Conservation (phyloP, 2,329 filamentous ascomycete species). For the Teratosphaeriaceae sp. region DNA sequence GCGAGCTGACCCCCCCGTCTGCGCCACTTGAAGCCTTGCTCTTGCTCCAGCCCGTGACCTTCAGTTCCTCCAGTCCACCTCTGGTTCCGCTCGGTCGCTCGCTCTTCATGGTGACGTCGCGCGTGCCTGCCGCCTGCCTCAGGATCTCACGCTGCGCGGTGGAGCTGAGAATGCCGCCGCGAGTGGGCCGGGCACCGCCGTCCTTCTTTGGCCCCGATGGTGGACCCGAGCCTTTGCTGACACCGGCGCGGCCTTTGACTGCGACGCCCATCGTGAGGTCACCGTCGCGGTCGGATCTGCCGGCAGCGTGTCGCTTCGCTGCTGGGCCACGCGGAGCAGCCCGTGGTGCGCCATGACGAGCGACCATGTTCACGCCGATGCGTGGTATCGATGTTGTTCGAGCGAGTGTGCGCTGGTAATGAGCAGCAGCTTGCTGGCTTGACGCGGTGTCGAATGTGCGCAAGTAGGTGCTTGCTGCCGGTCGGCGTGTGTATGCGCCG, state of each 20-base stretch:
- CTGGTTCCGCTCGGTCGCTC: slow-evolving; percentile 6
- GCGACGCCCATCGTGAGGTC: slow-evolving; percentile 53
- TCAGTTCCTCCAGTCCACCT: slow-evolving; percentile 28
- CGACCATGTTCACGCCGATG: slow-evolving; percentile 11
- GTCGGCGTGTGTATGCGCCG: background rate
- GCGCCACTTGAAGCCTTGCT: slow-evolving; percentile 29
- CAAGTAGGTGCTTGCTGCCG: background rate
- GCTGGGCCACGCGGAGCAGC: slow-evolving; percentile 16
- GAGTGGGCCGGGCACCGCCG: slow-evolving; percentile 14
- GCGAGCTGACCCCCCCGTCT: slow-evolving; percentile 30
- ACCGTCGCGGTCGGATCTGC: slow-evolving; percentile 50
- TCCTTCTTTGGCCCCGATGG: slow-evolving; percentile 17
- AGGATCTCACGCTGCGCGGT: slow-evolving; percentile 25
- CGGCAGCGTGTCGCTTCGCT: slow-evolving; percentile 8
- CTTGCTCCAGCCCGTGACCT: slow-evolving; percentile 35
- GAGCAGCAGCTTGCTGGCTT: slow-evolving; percentile 3
- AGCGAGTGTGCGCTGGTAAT: slow-evolving; percentile 3
- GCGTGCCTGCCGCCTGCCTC: slow-evolving; percentile 24
- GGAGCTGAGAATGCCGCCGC: slow-evolving; percentile 15
- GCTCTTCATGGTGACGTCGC: slow-evolving; percentile 23
- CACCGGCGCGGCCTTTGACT: slow-evolving; percentile 25
- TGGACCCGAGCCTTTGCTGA: slow-evolving; percentile 21
- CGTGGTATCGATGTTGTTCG: background rate
- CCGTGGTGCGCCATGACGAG: slow-evolving; percentile 9
- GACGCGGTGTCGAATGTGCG: background rate